Evolutionary conservation across 2,329 filamentous ascomycete genomes (phyloP), one percentile per base, ranked within the genome.

Genomic region (Periconia sp.): DNA sequence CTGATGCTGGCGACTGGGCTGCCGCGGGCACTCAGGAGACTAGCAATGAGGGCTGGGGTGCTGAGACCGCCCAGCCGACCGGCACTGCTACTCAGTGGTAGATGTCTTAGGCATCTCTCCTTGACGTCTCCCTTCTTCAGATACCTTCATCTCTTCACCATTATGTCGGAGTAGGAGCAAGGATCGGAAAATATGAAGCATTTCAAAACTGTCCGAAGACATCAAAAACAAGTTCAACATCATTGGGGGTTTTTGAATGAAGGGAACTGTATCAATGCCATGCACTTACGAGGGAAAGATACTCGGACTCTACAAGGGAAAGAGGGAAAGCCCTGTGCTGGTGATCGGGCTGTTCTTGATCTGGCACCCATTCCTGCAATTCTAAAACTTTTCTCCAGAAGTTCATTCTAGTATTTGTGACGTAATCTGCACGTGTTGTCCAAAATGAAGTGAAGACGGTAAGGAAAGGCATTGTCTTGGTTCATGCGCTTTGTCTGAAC

Each of bases 281-380:
- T 79, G 86, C 85, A 87, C 91, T 96, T 81, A 96, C 88, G 92
- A 96, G 91, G 92, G 92, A 97, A 97, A 97, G 92, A 97, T 91
- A 96, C 87, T 90, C 82, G 75, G 72, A 70, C 70, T 73, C 61
- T 60, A 11, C 18, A 29, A 36, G 43, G 47, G 49, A 62, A 70
- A 76, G 86, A 90, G 92, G 91, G 92, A 97, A 96, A 91, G 92
- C 92, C 92, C 91, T 96, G 92, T 94, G 84, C 80, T 84, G 79
- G 82, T 80, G 83, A 82, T 63, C 81, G 82, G 86, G 88, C 85
- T 87, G 83, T 83, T 89, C 89, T 92, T 95, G 72, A 92, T 48
- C 78, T 86, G 89, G 91, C 86, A 82, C 86, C 85, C 87, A 73
- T 47, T 63, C 57, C 58, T 59, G 60, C 46, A 68, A 67, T 62